These are phyloP conservation scores for Trichoderma pleuroti DNA, from an alignment of 2,329 filamentous ascomycete genomes.

Conservation along the genomic window DNA sequence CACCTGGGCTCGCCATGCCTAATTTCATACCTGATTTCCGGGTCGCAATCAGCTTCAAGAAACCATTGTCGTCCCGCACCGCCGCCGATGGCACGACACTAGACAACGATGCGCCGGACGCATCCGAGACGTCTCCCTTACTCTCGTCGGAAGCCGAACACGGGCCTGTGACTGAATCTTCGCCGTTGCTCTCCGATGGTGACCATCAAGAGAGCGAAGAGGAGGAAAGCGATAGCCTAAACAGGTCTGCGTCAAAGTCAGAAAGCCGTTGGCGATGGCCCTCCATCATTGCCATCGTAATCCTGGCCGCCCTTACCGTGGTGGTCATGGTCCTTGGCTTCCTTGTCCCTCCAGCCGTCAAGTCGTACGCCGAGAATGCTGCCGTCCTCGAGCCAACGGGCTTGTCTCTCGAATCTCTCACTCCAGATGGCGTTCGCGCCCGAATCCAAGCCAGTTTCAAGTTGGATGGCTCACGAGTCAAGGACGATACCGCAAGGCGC, in stretches of 20 bases:
- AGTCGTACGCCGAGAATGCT: constrained; percentile 83
- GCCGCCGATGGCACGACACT: not conserved
- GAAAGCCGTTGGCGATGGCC: constrained; percentile 58
- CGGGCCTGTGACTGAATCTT: constrained; percentile 40
- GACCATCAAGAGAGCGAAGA: constrained; percentile 6
- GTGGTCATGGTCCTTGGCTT: constrained; percentile 75
- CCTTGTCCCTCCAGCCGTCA: constrained; percentile 72
- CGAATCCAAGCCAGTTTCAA: constrained; percentile 78
- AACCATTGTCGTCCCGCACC: not conserved
- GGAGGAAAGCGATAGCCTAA: constrained; percentile 36
- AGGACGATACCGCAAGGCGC: constrained; percentile 65
- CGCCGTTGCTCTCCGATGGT: constrained; percentile 46
- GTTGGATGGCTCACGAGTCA: constrained; percentile 74
- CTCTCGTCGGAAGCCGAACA: constrained; percentile 36
- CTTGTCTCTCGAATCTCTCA: constrained; percentile 82
- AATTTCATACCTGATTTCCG: constrained; percentile 13
- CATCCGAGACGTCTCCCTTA: constrained; percentile 42
- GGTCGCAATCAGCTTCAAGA: constrained; percentile 1
- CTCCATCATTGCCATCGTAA: constrained; percentile 67
- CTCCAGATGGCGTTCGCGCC: constrained; percentile 69
- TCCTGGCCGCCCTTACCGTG: constrained; percentile 61
- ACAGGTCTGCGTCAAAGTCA: constrained; percentile 26
- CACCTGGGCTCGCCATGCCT: constrained; percentile 11
- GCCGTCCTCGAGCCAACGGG: constrained; percentile 77
- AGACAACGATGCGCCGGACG: not conserved